Percentiles rank a stretch among this genome's conserved stretches.
phyloP scores from a whole-genome alignment of 2,329 filamentous ascomycete species.

The Cladobotryum mycophilum region DNA sequence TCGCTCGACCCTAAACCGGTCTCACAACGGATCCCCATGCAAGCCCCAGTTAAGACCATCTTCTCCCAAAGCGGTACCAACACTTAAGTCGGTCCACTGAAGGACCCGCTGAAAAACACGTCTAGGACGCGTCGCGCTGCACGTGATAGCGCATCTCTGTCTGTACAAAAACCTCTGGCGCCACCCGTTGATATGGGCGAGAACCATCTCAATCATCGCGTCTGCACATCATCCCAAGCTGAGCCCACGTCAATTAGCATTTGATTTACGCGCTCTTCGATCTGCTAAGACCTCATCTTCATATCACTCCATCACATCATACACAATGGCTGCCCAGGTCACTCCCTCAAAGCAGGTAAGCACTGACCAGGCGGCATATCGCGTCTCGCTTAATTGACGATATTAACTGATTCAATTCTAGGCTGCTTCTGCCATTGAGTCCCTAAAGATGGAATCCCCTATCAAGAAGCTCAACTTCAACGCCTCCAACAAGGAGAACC shows the following conservation, averaged over 20 bases:
- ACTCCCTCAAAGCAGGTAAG: conserved; percentile 54
- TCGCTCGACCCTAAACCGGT: conserved; percentile 1
- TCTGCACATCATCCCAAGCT: conserved; percentile 18
- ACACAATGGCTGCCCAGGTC: conserved; percentile 68
- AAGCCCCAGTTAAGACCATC: no score
- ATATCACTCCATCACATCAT: conserved; percentile 6
- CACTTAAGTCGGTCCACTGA: conserved; percentile 20
- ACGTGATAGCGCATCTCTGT: conserved; percentile 32
- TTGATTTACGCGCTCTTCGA: conserved; percentile 15
- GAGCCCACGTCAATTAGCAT: conserved; percentile 16
- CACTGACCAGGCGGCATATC: conserved; percentile 16
- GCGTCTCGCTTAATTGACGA: conserved; percentile 7
- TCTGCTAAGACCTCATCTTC: conserved; percentile 9
- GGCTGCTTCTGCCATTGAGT: conserved; percentile 81
- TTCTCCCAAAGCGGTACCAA: conserved; percentile 4
- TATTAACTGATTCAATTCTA: conserved; percentile 34
- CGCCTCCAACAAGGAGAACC: conserved; percentile 75
- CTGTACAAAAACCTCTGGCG: conserved; percentile 35
- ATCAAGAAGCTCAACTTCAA: conserved; percentile 83
- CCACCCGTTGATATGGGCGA: conserved; percentile 14
- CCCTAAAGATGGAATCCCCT: conserved; percentile 88
- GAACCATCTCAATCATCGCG: conserved; percentile 21
- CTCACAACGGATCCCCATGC: conserved; percentile 8
- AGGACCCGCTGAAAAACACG: conserved; percentile 21
- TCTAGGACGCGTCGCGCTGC: conserved; percentile 28